These are phyloP conservation scores for Aspergillus baeticus DNA, from an alignment of 495 filamentous ascomycete species.

Conservation along the genomic window DNA sequence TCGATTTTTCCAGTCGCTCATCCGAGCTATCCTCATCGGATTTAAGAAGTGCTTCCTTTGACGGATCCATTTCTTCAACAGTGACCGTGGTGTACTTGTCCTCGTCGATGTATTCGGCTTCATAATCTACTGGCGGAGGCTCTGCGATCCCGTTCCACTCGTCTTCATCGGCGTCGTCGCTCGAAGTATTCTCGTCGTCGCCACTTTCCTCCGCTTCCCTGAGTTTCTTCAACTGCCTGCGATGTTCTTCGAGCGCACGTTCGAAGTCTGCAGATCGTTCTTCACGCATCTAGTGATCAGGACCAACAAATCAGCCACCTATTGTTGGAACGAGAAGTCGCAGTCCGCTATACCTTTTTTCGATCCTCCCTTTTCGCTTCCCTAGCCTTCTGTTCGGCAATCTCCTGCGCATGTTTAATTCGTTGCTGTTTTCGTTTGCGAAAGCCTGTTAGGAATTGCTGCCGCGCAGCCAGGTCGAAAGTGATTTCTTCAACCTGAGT, in stretches of 20 bases:
- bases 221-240: conserved; percentile 54
- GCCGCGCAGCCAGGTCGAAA: conserved; percentile 74
- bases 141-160: conserved; percentile 66
- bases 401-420: conserved; percentile 76
- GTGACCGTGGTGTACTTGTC: conserved; percentile 93
- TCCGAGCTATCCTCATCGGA: conserved; percentile 49
- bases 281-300: conserved; percentile 64
- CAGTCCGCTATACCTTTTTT: conserved; percentile 57
- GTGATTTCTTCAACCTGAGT: conserved; percentile 71
- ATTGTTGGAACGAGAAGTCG: neutral
- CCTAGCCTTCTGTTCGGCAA: conserved; percentile 67
- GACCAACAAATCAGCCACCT: conserved; percentile 14
- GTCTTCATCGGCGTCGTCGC: conserved; percentile 41
- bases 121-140: conserved; percentile 63
- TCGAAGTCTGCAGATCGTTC: conserved; percentile 76
- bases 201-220: conserved; percentile 50
- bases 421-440: conserved; percentile 90
- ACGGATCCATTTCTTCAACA: conserved; percentile 83
- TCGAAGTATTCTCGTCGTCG: conserved; percentile 21
- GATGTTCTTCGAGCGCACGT: conserved; percentile 71
- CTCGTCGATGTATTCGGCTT: conserved; percentile 96
- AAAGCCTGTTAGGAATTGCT: conserved; percentile 91
- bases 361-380: conserved; percentile 70
- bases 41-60: conserved; percentile 65
- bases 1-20: conserved; percentile 31